Evolutionary conservation across 2,329 filamentous ascomycete species (phyloP), one percentile per base, ranked within the genome.

Genomic region (Trichoderma arundinaceum): DNA sequence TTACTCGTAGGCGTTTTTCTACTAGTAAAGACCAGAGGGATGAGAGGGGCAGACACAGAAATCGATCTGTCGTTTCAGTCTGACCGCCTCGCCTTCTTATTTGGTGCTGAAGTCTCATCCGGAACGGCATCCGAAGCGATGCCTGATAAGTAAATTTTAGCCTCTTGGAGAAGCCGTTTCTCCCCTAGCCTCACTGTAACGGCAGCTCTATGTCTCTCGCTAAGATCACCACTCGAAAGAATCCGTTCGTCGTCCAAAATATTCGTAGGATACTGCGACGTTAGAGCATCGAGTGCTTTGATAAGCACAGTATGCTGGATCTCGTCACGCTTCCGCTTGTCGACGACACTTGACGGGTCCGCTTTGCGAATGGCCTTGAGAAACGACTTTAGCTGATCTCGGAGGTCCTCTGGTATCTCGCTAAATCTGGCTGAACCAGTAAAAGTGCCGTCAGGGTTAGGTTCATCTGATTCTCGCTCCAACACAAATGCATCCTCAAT

Each of bases 401-500:
- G 75, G n/a, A 88, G 76, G 67, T 86, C 83, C 28, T 81, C 77
- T 0, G 85, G 84, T 38, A 86, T 75, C 32, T 74, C 75, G 5
- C 76, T 74, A 9, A 84, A 74, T 0, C 69, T 70, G 1, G 79
- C 77, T 1, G 77, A 69, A 0, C 74, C 77, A 1, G 75, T 69
- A 32, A 84, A 76, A 0, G 77, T 77, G 19, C 86, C 86, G 10
- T 81, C 80, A 0, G 81, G 72, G 67, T 83, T 81, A 0, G 84
- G 83, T 35, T 86, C 84, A 0, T 80, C 80, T 1, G 81, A 77
- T 46, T 84, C 81, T 32, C 84, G 80, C 69, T 88, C 86, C 15
- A 92, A 81, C 53, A 92, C 88, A 70, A 94, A 93, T 17, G 85
- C 87, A 41, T 94, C 90, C 61, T 95, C 92, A 3, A 92, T 77